Percentiles rank a stretch among this genome's conserved stretches.
These are phyloP conservation scores for Calycina herbarum DNA, from an alignment of 2,329 filamentous ascomycete genomes.

Conservation along the genomic window DNA sequence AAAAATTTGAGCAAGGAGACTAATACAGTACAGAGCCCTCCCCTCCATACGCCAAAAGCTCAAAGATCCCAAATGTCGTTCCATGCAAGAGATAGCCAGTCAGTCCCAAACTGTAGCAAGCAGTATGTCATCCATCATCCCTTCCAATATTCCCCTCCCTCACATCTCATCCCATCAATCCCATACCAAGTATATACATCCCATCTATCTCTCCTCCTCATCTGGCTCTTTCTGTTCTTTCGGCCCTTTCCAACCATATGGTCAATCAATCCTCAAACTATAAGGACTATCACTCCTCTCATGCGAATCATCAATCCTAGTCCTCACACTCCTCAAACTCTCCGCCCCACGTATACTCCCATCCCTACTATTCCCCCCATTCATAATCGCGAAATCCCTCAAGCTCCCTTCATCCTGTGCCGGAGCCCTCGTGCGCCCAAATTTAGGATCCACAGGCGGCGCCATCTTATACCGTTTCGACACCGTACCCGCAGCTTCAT, in stretches of 20 bases:
- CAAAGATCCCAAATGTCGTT: no score
- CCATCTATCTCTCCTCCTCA: no score
- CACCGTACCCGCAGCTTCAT: slow-evolving; percentile 44
- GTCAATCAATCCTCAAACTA: slow-evolving; percentile 28
- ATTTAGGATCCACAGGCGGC: slow-evolving; percentile 36
- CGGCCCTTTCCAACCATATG: not conserved
- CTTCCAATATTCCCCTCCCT: no score
- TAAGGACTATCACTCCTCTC: slow-evolving; percentile 29
- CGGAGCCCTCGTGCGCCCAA: slow-evolving; percentile 24
- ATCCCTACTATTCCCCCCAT: slow-evolving; percentile 20
- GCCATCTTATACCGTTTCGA: slow-evolving; percentile 30
- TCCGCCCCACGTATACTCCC: slow-evolving; percentile 16
- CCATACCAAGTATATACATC: no score
- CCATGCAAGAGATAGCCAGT: no score
- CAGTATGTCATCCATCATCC: no score
- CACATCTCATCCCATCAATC: no score
- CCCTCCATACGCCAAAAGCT: no score
- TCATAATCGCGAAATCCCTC: slow-evolving; percentile 30
- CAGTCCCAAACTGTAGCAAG: no score
- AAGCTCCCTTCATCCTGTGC: slow-evolving; percentile 26
- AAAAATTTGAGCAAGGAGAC: no score
- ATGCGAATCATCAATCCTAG: slow-evolving; percentile 7
- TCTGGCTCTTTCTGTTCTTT: no score
- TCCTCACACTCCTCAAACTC: slow-evolving; percentile 19
- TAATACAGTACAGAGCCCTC: no score